Conservation (phyloP, 306 rosid genomes). For the Vigna trinervia region DNA sequence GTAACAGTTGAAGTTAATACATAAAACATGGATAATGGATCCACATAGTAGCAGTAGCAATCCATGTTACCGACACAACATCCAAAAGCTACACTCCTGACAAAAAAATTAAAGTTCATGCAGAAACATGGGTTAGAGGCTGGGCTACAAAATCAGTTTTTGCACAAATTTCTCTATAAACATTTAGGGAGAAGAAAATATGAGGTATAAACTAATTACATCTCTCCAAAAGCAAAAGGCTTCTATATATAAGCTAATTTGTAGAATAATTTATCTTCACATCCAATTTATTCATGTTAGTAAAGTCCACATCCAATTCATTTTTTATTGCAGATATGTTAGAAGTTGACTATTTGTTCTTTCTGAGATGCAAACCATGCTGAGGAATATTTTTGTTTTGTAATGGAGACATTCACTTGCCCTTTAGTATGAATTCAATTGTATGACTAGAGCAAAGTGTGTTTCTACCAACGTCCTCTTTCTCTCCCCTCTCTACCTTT, state of each 20-base stretch:
- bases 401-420: slow-evolving; percentile 27
- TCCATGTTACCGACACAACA: slow-evolving; percentile 21
- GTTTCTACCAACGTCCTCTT: not conserved
- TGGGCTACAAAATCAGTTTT: not conserved
- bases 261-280: too few relatives aligned
- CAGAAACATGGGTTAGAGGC: slow-evolving; percentile 16
- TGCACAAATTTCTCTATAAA: too few relatives aligned
- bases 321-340: slow-evolving; percentile 3
- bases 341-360: not conserved
- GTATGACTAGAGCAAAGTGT: not conserved
- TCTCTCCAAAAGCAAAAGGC: too few relatives aligned
- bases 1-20: slow-evolving; percentile 37
- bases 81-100: not conserved
- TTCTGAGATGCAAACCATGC: not conserved
- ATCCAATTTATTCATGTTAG: too few relatives aligned
- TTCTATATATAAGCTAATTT: too few relatives aligned
- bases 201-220: too few relatives aligned
- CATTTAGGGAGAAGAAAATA: too few relatives aligned
- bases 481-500: slow-evolving; percentile 14
- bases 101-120: slow-evolving; percentile 22
- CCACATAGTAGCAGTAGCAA: slow-evolving; percentile 23
- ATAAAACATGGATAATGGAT: slow-evolving; percentile 17
- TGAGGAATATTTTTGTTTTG: not conserved
- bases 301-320: too few relatives aligned
- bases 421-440: slow-evolving; percentile 2